phyloP scores from a whole-genome alignment of 331 rosid species.

The Malus hybrid region DNA sequence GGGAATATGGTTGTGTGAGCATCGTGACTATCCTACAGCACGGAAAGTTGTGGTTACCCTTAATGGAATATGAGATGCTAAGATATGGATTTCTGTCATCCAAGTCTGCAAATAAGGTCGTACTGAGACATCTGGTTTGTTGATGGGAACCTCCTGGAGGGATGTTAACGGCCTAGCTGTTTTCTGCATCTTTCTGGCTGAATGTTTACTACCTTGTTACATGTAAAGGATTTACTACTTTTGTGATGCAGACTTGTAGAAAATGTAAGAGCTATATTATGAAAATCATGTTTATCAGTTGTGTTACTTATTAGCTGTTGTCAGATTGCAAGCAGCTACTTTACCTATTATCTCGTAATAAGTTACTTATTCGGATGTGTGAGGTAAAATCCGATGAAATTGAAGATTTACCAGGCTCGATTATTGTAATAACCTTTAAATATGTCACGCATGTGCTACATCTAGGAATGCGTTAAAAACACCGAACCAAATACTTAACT shows the following conservation, averaged over 20 bases:
- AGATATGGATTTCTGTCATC: not conserved
- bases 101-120: not conserved
- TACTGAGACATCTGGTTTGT: not conserved
- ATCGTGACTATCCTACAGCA: constrained; percentile 72
- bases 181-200: not conserved
- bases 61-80: constrained; percentile 58
- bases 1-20: constrained; percentile 99
- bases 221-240: not conserved
- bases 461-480: too few species aligned
- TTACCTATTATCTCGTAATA: too few species aligned
- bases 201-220: not conserved
- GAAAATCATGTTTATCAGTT: too few species aligned
- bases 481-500: too few species aligned
- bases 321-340: too few species aligned
- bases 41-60: constrained; percentile 83
- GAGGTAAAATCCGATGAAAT: not conserved
- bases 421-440: too few species aligned
- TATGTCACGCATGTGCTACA: too few species aligned
- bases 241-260: not conserved
- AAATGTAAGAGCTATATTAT: not conserved
- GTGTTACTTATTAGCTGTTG: too few species aligned
- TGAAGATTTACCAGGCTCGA: not conserved
- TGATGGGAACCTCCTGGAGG: not conserved
- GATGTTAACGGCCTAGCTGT: not conserved
- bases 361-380: too few species aligned